Percentiles rank a stretch among this genome's conserved stretches.
Conservation (phyloP, 257 asterid species). For the Misopates orontium region DNA sequence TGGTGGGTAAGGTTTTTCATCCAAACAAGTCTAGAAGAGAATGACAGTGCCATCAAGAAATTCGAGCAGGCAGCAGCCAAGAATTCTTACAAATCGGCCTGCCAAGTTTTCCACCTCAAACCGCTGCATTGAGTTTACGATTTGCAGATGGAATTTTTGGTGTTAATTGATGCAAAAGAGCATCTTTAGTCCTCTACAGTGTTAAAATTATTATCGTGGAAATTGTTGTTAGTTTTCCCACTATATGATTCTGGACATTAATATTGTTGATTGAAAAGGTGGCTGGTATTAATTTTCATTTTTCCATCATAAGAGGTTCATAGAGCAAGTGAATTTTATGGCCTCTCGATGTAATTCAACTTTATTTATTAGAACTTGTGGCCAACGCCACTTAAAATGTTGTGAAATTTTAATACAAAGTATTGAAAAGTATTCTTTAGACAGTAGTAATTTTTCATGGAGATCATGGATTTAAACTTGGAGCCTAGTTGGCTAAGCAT, state of each 20-base stretch:
- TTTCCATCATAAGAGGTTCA: too few relatives aligned
- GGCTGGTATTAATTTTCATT: slow-evolving; percentile 25
- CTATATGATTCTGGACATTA: slow-evolving; percentile 23
- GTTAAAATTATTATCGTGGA: slow-evolving; percentile 30
- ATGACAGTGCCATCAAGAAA: slow-evolving; percentile 70
- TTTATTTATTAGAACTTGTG: too few relatives aligned
- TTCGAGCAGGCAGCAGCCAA: slow-evolving; percentile 66
- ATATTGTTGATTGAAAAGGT: slow-evolving; percentile 29
- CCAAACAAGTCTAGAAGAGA: slow-evolving; percentile 79
- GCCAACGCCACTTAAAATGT: too few relatives aligned
- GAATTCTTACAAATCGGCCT: slow-evolving; percentile 51
- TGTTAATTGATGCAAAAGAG: slow-evolving; percentile 26
- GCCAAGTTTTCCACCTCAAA: slow-evolving; percentile 92
- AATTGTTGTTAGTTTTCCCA: slow-evolving; percentile 27
- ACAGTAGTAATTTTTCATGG: too few relatives aligned
- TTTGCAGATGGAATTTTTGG: slow-evolving; percentile 25
- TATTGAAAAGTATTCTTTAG: too few relatives aligned
- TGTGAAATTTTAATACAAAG: too few relatives aligned
- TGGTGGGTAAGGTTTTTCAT: slow-evolving; percentile 91
- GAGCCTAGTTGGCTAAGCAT: too few relatives aligned
- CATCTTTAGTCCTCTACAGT: slow-evolving; percentile 30
- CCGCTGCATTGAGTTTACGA: slow-evolving; percentile 50
- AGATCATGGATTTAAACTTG: too few relatives aligned
- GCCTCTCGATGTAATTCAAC: too few relatives aligned
- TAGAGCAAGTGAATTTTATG: too few relatives aligned